Evolutionary conservation across 768 basidiomycete species (phyloP), one percentile per base, ranked within the genome.

Genomic region (Lactifluus piperatus): DNA sequence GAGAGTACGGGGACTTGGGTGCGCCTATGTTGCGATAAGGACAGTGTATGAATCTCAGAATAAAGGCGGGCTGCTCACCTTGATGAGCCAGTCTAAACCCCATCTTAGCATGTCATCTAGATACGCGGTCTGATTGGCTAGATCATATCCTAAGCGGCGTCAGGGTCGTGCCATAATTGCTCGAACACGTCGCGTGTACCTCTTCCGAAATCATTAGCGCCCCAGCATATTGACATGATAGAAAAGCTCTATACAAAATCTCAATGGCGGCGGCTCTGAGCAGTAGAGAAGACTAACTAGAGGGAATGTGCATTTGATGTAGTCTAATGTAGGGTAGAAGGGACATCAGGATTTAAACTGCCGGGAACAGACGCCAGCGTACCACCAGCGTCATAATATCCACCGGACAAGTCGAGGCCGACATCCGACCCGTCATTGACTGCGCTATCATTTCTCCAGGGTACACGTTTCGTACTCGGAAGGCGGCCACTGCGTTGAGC

Each of bases 301-400:
- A 13, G 94, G 90, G 64, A 83, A 94, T 3, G 90, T 88, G 51
- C 83, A 85, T 68, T 94, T 95, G 71, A 94, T 86, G 70, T 86
- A 95, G 72, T 94, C 88, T 88, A 62, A 32, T 7, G 41, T 8
- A 10, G 36, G n/a, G 24, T n/a, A 14, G 26, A 43, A 24, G 18
- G 29, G 18, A 16, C 13, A 34, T 53, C 5, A 26, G 52, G 10
- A 46, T 29, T 8, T 29, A 54, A 10, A 41, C 18, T 1, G 34
- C 52, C 27, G 49, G 30, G 22, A 29, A 1, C 26, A 16, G 20
- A 37, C 44, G n/a, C n/a, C n/a, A 60, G 65, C 75, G 66, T 67
- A 88, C 89, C 89, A 75, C 93, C 93, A 60, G 94, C 92, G 76
- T 95, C 94, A 68, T 91, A 94, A 69, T 86, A 95, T 7, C 94